Conservation (phyloP, 176 grass and related monocot genomes). For the Thalia dealbata region DNA sequence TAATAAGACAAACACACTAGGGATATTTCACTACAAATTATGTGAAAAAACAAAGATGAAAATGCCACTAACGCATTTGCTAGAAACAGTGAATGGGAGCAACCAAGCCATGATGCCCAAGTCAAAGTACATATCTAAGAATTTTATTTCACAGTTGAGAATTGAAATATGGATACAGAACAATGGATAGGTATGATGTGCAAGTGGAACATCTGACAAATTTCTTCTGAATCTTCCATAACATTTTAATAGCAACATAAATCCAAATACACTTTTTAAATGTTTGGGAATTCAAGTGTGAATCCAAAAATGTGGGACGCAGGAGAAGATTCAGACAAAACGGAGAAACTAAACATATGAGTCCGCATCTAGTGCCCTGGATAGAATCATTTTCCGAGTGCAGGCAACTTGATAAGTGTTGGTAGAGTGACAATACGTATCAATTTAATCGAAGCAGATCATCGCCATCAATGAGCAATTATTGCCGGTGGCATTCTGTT, state of each 20-base stretch:
- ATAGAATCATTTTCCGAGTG: too few relatives aligned
- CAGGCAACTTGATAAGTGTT: too few relatives aligned
- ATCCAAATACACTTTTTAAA: background rate
- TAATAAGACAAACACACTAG: too few relatives aligned
- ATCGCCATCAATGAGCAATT: background rate
- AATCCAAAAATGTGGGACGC: background rate
- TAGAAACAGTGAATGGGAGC: background rate
- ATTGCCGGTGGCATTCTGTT: background rate
- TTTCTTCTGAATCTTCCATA: background rate
- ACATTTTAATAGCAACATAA: background rate
- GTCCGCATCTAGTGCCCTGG: background rate
- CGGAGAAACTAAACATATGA: background rate
- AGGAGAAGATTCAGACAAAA: background rate
- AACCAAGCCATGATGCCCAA: background rate
- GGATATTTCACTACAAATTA: too few relatives aligned
- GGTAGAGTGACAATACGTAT: background rate
- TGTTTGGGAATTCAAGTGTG: background rate
- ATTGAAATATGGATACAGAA: background rate
- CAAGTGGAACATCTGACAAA: background rate
- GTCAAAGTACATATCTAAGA: background rate
- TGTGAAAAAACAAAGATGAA: too few relatives aligned
- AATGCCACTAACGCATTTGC: too few relatives aligned
- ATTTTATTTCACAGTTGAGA: background rate
- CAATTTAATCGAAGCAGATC: background rate
- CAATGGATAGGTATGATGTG: background rate